Evolutionary conservation across 192 early-diverging fungal genomes (phyloP), one percentile per base, ranked within the genome.

Genomic region (Obelidium mucronatum): DNA sequence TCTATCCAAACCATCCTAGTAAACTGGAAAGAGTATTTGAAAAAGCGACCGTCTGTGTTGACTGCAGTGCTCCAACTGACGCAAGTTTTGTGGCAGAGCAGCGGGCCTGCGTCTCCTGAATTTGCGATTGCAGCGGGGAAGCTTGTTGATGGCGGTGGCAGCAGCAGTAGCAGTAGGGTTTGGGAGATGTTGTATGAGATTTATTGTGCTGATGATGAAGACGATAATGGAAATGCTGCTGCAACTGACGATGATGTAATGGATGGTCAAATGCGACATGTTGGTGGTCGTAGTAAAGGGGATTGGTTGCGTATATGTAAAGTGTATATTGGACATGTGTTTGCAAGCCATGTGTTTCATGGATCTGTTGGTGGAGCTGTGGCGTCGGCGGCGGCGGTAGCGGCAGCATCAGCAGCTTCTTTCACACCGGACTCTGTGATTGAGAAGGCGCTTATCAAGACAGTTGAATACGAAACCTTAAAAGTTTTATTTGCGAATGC

Each of bases 1-100:
- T 17, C 67, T 5, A 40, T 70, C 51, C 17, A 59, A 26, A 40
- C 34, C 3, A 40, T 75, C 24, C 35, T 79, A 2, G 42, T 60
- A 37, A 42, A 75, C 31, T 82, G 81, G 81, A 22, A 58, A 22
- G n/a, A 30, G 1, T 40, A 77, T 26, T 5, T 73, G 24, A 67
- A 51, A 22, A 11, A 72, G 22, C 75, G 75, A 33, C 60, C 78
- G 3, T 67, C 74, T 2, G 63, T 80, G 2, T 59, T 86, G 11
- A 74, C 81, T 13, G 67, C 85, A 8, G 72, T 62, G 3, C 62
- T 81, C 60, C 54, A 65, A 5, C 53, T 86, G 3, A 35, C 84
- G 28, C 73, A 82, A 42, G 71, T 64, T 1, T 56, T 86, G 8
- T 86, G 85, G 85, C 62, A 68, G 34, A n/a, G n/a, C n/a, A n/a